Evolutionary conservation across 2,329 filamentous ascomycete species (phyloP), one percentile per base, ranked within the genome.

Genomic region (Trichoderma pleuroti): DNA sequence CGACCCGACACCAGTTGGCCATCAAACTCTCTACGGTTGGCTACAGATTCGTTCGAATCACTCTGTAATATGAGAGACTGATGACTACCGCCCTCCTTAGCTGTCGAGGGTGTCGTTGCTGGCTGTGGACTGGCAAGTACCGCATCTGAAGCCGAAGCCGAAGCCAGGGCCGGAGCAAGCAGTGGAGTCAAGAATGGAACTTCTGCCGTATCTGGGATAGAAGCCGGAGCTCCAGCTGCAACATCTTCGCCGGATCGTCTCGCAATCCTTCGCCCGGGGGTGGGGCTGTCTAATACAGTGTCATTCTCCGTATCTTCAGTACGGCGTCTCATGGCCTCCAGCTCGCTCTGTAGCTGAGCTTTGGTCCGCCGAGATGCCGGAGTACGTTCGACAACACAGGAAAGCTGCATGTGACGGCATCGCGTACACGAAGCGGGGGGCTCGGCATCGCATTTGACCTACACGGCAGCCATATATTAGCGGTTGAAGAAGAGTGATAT

Each of bases 361-460:
- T 69, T 69, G 8, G 66, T 69, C 18, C 59, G 66, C 39, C 66
- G 42, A 54, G 66, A 60, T n/a, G 57, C 66, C 21, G 66, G 66
- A 9, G 66, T 69, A 3, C 57, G 57, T 16, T 32, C 42, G 18
- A 69, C 32, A 21, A 69, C 42, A 32, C 66, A 69, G 0, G 30
- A 34, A 24, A 69, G 66, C 1, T 69, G 36, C 66, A 69, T 69
- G 16, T 59, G 66, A 21, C 66, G 66, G 32, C 66, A 69, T 62
- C 66, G 42, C 32, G 66, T 62, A 21, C 66, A 69, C 3, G 57
- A 21, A 16, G 28, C 57, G n/a, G 56, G 57, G 2, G 56, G 16
- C 24, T 62, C 66, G 46, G 59, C 57, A 62, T 69, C 57, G 16
- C 66, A 69, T 62, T 69, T 69, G 46, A 69, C 66, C 66, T 69